Conservation (phyloP, 257 asterid genomes). For the Solanum clarkiae region DNA sequence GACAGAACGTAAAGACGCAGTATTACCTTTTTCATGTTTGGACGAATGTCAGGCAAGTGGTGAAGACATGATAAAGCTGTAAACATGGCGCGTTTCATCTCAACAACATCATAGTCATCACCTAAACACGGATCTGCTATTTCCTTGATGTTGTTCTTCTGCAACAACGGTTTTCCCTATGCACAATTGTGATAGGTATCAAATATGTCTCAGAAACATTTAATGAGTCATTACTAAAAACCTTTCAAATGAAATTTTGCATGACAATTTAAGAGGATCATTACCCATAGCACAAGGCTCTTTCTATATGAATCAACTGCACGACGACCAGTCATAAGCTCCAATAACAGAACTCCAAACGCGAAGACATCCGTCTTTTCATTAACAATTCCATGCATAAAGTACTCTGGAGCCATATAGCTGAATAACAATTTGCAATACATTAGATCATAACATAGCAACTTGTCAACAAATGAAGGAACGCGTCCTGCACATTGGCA, state of each 20-base stretch:
- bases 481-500: neutral
- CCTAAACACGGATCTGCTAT: slow-evolving; percentile 71
- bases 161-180: slow-evolving; percentile 79
- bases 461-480: neutral
- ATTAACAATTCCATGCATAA: slow-evolving; percentile 85
- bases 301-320: slow-evolving; percentile 73
- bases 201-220: neutral
- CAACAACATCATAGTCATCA: slow-evolving; percentile 31
- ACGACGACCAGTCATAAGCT: slow-evolving; percentile 86
- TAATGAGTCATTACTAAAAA: neutral
- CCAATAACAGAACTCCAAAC: slow-evolving; percentile 34
- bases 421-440: slow-evolving; percentile 13
- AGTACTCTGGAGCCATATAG: slow-evolving; percentile 97
- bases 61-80: slow-evolving; percentile 75
- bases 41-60: slow-evolving; percentile 70
- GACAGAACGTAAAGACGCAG: neutral
- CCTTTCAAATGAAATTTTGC: neutral
- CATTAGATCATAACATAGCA: neutral
- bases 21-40: slow-evolving; percentile 68
- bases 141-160: slow-evolving; percentile 48
- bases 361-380: slow-evolving; percentile 95
- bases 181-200: neutral
- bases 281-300: slow-evolving; percentile 95
- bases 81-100: slow-evolving; percentile 67
- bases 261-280: neutral